Percentiles rank a stretch among this genome's conserved stretches.
Evolutionary conservation across 192 early-diverging fungal genomes (phyloP).

Genomic region (Ambispora gerdemannii): DNA sequence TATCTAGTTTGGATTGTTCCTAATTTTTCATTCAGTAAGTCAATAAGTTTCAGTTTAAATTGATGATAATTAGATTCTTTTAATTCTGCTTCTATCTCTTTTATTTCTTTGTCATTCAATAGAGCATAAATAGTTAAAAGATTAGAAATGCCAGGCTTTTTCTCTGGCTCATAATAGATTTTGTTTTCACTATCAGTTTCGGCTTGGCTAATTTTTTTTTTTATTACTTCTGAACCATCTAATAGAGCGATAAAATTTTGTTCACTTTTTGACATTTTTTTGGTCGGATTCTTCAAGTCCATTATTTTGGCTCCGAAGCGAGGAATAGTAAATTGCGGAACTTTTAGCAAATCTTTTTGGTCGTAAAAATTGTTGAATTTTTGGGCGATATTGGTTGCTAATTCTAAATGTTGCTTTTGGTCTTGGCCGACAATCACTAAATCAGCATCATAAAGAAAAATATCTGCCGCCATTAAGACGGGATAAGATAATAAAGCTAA

Average conservation of each 20-base stretch:
- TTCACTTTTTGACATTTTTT: constrained; percentile 91
- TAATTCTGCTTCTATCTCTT: constrained; percentile 7
- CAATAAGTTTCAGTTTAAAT: constrained; percentile 16
- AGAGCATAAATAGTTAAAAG: constrained; percentile 71
- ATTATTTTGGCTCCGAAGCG: constrained; percentile 48
- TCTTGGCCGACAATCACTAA: constrained; percentile 73
- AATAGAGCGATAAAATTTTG: constrained; percentile 68
- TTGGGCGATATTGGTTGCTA: constrained; percentile 68
- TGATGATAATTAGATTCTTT: neutral
- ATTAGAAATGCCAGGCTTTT: constrained; percentile 79
- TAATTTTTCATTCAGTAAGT: constrained; percentile 3
- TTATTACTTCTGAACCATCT: constrained; percentile 65
- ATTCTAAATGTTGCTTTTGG: constrained; percentile 87
- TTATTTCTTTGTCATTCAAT: constrained; percentile 6
- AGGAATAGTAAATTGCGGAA: constrained; percentile 10
- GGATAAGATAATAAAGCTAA: constrained; percentile 87
- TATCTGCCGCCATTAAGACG: constrained; percentile 85
- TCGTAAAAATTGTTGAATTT: constrained; percentile 66
- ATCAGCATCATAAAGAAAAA: constrained; percentile 64
- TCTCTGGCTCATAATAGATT: constrained; percentile 66
- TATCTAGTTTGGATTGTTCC: constrained; percentile 3
- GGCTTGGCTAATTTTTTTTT: constrained; percentile 65
- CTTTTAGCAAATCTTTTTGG: constrained; percentile 9
- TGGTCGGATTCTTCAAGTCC: constrained; percentile 70
- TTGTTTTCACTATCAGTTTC: constrained; percentile 62